Evolutionary conservation across 768 basidiomycete species (phyloP).

Genomic region (Daedalea quercina): DNA sequence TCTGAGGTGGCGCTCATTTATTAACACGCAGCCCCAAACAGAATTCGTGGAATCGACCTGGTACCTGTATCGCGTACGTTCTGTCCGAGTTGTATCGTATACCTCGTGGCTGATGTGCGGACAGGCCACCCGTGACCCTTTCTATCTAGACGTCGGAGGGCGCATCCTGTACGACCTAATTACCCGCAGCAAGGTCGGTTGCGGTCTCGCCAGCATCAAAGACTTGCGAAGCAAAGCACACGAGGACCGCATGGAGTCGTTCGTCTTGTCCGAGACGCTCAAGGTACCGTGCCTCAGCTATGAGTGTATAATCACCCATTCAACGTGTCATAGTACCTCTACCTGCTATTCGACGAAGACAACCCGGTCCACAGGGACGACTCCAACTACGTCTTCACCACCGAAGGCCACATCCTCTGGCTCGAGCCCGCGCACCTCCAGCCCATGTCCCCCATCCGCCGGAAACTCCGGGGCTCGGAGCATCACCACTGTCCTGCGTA

Average conservation of each 20-base stretch:
- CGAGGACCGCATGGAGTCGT: constrained; percentile 97
- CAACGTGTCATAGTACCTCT: constrained; percentile 64
- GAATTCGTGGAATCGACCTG: constrained; percentile 97
- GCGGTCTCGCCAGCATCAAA: constrained; percentile 78
- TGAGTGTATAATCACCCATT: no score
- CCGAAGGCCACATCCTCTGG: constrained; percentile 86
- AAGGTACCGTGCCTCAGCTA: constrained; percentile 45
- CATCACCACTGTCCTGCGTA: constrained; percentile 74
- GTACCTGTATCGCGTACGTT: constrained; percentile 81
- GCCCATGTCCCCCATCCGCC: constrained; percentile 50
- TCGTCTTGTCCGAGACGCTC: constrained; percentile 87
- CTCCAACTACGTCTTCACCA: constrained; percentile 88
- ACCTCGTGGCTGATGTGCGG: constrained; percentile 1
- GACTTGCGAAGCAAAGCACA: constrained; percentile 72
- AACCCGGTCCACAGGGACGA: constrained; percentile 69
- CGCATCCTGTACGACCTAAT: constrained; percentile 72
- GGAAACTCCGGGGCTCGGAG: constrained; percentile 55
- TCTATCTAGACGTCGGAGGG: constrained; percentile 81
- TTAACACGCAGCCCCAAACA: constrained; percentile 15
- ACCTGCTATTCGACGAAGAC: constrained; percentile 84
- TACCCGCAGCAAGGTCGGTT: constrained; percentile 70
- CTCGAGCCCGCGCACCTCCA: constrained; percentile 51
- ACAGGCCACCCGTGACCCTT: constrained; percentile 87
- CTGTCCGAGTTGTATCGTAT: background rate
- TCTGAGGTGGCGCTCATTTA: background rate